Conservation (phyloP, 2,329 filamentous ascomycete genomes). For the Zasmidium cellare region DNA sequence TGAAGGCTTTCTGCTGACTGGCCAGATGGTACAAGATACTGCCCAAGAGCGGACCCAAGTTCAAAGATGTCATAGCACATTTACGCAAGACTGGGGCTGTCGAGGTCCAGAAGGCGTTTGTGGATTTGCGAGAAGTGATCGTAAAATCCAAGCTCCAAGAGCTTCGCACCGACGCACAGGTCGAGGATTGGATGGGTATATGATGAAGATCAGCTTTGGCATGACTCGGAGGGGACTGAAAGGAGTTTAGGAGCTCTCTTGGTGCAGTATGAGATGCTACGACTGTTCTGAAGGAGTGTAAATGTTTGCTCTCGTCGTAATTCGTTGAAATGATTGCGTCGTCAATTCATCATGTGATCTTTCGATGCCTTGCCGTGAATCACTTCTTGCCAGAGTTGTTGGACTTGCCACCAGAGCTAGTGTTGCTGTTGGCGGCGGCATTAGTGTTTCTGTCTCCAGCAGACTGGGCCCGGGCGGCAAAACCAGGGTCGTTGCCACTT, state of each 20-base stretch:
- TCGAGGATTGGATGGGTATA: no score
- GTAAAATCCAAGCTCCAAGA: not conserved
- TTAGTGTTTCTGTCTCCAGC: conserved; percentile 32
- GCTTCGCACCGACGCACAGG: not conserved
- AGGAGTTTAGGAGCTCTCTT: no score
- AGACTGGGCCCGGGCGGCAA: conserved; percentile 18
- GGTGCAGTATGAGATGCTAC: no score
- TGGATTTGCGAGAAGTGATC: not conserved
- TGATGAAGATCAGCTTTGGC: no score
- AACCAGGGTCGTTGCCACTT: conserved; percentile 16
- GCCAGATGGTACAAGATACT: not conserved
- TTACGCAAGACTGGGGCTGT: not conserved
- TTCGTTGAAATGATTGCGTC: no score
- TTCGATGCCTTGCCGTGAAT: not conserved
- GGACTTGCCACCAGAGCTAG: not conserved
- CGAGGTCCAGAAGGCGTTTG: not conserved
- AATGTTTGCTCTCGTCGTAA: no score
- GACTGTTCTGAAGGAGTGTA: no score
- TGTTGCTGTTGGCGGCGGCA: conserved; percentile 3
- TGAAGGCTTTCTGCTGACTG: not conserved
- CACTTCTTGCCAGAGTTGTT: conserved; percentile 8
- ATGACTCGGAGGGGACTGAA: no score
- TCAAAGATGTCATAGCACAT: not conserved
- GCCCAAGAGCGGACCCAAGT: not conserved
- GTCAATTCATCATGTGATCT: conserved; percentile 8